Evolutionary conservation across 2,329 filamentous ascomycete species (phyloP).

Genomic region (Myriosclerotinia duriaeana): DNA sequence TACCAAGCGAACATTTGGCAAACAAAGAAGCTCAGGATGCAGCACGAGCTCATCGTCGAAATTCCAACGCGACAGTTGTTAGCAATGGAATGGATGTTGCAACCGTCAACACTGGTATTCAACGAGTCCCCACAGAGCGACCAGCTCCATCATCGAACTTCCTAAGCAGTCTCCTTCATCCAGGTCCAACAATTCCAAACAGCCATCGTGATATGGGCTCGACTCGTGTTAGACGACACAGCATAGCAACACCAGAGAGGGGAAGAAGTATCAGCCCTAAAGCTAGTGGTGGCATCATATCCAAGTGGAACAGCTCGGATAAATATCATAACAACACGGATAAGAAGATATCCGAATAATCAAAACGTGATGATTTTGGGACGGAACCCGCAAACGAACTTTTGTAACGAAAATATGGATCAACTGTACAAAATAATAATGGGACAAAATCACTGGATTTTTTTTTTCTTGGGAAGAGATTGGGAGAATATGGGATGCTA

Average conservation of each 20-base stretch:
- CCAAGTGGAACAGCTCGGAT: constrained; percentile 18
- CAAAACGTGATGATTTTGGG: too few relatives aligned
- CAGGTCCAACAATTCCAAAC: constrained; percentile 39
- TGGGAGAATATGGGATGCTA: constrained; percentile 9
- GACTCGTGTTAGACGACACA: constrained; percentile 19
- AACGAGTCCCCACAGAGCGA: constrained; percentile 26
- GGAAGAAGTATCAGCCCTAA: constrained; percentile 19
- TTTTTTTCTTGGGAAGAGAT: neutral
- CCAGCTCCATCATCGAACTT: constrained; percentile 31
- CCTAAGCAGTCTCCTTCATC: constrained; percentile 37
- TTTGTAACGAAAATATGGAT: neutral
- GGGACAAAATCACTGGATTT: neutral
- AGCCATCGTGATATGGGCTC: constrained; percentile 28
- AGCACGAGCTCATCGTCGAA: constrained; percentile 26
- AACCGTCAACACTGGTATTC: constrained; percentile 18
- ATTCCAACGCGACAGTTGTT: constrained; percentile 25
- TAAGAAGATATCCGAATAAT: constrained; percentile 7
- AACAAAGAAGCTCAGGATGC: constrained; percentile 56
- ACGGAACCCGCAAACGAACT: neutral
- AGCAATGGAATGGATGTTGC: constrained; percentile 19
- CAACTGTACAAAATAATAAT: constrained; percentile 8
- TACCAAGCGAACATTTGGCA: constrained; percentile 64
- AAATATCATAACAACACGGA: constrained; percentile 13
- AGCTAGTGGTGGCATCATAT: constrained; percentile 15
- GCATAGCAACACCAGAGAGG: constrained; percentile 13